Conservation (phyloP, 2,329 filamentous ascomycete genomes). For the Ophiostoma piceae region DNA sequence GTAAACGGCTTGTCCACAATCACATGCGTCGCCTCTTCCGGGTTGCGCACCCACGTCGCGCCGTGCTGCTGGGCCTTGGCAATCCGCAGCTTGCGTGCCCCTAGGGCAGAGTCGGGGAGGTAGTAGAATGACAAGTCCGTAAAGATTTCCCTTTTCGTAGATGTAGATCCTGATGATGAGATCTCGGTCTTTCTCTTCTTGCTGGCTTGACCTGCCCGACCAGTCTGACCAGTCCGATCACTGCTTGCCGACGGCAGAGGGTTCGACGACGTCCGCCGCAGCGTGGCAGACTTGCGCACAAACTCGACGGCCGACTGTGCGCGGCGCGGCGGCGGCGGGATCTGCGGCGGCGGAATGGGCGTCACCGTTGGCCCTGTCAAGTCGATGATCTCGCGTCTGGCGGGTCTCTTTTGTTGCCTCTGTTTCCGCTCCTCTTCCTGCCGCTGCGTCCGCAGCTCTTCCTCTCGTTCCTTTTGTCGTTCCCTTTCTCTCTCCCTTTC, state of each 20-base stretch:
- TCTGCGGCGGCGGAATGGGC: not conserved
- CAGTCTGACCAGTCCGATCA: too few relatives aligned
- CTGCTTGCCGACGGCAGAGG: not conserved
- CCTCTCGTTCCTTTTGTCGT: not conserved
- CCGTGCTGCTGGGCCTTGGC: constrained; percentile 69
- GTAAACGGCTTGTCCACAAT: constrained; percentile 66
- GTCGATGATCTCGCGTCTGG: not conserved
- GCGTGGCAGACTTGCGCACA: not conserved
- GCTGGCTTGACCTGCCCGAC: constrained; percentile 25
- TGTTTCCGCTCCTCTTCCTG: not conserved
- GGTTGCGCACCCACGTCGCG: constrained; percentile 61
- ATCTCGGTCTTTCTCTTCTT: constrained; percentile 42
- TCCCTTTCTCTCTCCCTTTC: not conserved
- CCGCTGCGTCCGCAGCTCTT: not conserved
- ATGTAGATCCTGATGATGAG: not conserved
- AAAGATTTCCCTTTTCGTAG: constrained; percentile 45
- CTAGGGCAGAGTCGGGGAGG: constrained; percentile 72
- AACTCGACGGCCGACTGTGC: constrained; percentile 1
- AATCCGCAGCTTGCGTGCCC: constrained; percentile 65
- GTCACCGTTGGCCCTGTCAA: not conserved
- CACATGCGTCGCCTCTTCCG: constrained; percentile 64
- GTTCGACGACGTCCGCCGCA: constrained; percentile 20
- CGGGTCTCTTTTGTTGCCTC: not conserved
- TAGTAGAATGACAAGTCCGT: constrained; percentile 64
- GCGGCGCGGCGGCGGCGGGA: constrained; percentile 32